Evolutionary conservation across 1,284 basidiomycete species (phyloP), one percentile per base, ranked within the genome.

Genomic region (Ganoderma sp.): DNA sequence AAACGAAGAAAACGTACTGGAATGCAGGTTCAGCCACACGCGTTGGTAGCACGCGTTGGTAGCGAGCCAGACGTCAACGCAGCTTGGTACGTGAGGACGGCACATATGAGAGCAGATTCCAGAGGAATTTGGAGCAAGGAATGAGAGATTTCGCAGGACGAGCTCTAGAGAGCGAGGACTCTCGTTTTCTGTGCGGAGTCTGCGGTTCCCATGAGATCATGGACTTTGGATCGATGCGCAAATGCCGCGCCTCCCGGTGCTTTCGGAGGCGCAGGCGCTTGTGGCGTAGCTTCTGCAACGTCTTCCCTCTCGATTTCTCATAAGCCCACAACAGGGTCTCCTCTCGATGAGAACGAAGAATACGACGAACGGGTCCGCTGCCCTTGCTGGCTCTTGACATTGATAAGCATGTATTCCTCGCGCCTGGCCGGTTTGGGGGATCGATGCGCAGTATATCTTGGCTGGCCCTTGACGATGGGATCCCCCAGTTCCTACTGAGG

Each of bases 251-350:
- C 32, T 32, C 32, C 28, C 37, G 37, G 10, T 39, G 8, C 45
- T 48, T 48, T 48, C 45, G 19, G 43, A 6, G 17, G 45, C n/a
- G 12, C 22, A 8, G 14, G 48, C 48, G 48, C 48, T 50, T 50
- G 48, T 48, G 45, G 45, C 48, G 48, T 10, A 50, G 22, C 48
- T 50, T 50, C 22, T 1, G 1, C 48, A 50, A 39, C 37, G 37
- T 10, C 1, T 22, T 6, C 14, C 19, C 19, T 12, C 25, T 22
- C 48, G 48, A 48, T 22, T 50, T 50, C 48, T 25, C 48, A 50
- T 50, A 25, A 50, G 48, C 48, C 48, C 48, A 50, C 48, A 50
- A 50, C 48, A 50, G 48, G 48, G 48, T 50, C 48, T 12, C 25
- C 48, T 14, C n/a, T 12, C 22, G 25, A 25, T 25, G 48, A 14